Evolutionary conservation across 2,329 filamentous ascomycete genomes (phyloP).

Genomic region (Phyllosticta citrichinensis): DNA sequence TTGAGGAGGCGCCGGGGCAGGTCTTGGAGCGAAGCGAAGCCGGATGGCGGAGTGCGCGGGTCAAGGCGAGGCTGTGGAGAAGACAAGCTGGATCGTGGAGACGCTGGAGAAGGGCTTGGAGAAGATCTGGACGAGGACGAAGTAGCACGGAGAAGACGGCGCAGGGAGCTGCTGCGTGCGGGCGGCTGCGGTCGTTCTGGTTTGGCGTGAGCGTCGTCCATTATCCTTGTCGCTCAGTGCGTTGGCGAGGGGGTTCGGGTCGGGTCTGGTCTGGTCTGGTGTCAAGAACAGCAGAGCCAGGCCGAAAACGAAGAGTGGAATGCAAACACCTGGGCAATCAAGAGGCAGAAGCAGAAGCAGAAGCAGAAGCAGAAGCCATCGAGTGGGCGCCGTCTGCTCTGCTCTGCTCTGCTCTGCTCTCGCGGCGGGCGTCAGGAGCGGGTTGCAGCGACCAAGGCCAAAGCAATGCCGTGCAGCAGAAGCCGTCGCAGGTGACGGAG

Average conservation of each 20-base stretch:
- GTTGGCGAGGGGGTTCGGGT: neutral
- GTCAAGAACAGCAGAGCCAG: neutral
- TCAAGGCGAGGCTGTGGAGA: neutral
- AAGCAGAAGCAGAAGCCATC: neutral
- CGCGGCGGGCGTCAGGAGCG: neutral
- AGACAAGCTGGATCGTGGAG: neutral
- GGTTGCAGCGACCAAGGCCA: neutral
- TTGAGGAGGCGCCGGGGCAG: slow-evolving; percentile 3
- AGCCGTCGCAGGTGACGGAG: neutral
- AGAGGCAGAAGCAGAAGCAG: neutral
- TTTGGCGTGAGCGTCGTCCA: neutral
- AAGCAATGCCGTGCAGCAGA: neutral
- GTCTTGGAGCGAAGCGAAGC: neutral
- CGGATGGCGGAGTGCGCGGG: neutral
- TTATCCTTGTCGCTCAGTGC: neutral
- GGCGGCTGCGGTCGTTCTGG: neutral
- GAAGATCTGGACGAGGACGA: neutral
- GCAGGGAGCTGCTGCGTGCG: neutral
- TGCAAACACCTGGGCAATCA: neutral
- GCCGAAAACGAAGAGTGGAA: neutral
- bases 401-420: too few species aligned
- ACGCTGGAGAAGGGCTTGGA: neutral
- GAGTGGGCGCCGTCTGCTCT: neutral
- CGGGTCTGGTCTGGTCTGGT: neutral
- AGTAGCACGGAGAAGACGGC: neutral